Conservation (phyloP, 2,329 filamentous ascomycete genomes). For the Microdochium paspali region DNA sequence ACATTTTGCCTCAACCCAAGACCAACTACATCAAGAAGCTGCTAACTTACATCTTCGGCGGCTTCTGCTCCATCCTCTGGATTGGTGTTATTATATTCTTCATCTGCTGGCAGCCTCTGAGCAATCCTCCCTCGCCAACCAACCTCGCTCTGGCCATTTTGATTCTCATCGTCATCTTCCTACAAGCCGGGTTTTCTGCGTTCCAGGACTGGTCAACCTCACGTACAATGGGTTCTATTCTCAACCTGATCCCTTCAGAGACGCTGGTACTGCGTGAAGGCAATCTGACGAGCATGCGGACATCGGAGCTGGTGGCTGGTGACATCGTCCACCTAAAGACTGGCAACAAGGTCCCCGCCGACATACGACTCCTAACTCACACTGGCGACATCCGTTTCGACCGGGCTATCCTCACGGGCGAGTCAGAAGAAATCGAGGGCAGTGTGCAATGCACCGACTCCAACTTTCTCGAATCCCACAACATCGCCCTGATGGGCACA, state of each 20-base stretch:
- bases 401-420: conserved; percentile 29
- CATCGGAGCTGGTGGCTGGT: conserved; percentile 32
- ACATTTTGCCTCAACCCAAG: conserved; percentile 29
- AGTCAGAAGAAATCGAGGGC: conserved; percentile 7
- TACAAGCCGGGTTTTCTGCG: conserved; percentile 34
- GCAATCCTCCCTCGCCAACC: conserved; percentile 29
- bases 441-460: background rate
- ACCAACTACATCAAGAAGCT: conserved; percentile 32
- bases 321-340: conserved; percentile 35
- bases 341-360: conserved; percentile 38
- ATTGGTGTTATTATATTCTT: conserved; percentile 37
- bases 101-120: conserved; percentile 36
- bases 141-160: conserved; percentile 36
- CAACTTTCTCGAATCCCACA: conserved; percentile 31
- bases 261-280: conserved; percentile 34
- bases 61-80: conserved; percentile 37
- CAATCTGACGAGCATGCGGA: conserved; percentile 25
- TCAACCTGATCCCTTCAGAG: conserved; percentile 32
- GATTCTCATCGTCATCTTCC: conserved; percentile 34
- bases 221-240: conserved; percentile 36
- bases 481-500: conserved; percentile 33
- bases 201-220: conserved; percentile 38
- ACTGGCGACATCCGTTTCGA: conserved; percentile 33
- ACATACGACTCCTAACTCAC: conserved; percentile 30
- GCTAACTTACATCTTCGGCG: conserved; percentile 32